Percentiles rank a stretch among this genome's conserved stretches.
Conservation (phyloP, 441 rosid genomes). For the Bocquillonia castaneifolia region DNA sequence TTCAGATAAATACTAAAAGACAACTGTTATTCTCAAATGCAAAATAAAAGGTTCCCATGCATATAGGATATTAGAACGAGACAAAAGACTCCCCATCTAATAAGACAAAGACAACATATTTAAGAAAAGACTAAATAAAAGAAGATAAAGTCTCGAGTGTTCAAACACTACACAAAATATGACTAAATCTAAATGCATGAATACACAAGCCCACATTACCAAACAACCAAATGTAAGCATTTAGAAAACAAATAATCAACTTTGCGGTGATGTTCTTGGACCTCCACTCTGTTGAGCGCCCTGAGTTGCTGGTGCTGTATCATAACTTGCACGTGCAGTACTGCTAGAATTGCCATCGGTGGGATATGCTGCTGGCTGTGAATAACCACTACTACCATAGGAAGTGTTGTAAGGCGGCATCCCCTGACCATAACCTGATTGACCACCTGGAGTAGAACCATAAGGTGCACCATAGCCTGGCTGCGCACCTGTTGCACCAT, state of each 20-base stretch:
- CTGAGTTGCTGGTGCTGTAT: constrained; percentile 45
- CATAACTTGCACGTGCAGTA: constrained; percentile 29
- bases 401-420: constrained; percentile 47
- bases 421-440: constrained; percentile 59
- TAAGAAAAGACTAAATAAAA: not conserved
- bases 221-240: not conserved
- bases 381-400: constrained; percentile 46
- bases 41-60: too few relatives aligned
- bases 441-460: constrained; percentile 38
- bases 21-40: too few relatives aligned
- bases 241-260: constrained; percentile 29
- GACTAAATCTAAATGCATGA: constrained; percentile 16
- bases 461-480: constrained; percentile 43
- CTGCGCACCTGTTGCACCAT: constrained; percentile 38
- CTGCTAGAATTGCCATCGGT: constrained; percentile 42
- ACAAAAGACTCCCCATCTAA: too few relatives aligned
- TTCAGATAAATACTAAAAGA: too few relatives aligned
- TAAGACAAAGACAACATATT: not conserved
- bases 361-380: constrained; percentile 46
- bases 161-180: constrained; percentile 20
- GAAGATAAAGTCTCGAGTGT: not conserved
- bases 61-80: constrained; percentile 5
- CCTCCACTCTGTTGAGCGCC: constrained; percentile 54
- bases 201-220: constrained; percentile 16
- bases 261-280: constrained; percentile 65